These are phyloP conservation scores for Cochlearia excelsa DNA, from an alignment of 345 rosid genomes.

Conservation along the genomic window DNA sequence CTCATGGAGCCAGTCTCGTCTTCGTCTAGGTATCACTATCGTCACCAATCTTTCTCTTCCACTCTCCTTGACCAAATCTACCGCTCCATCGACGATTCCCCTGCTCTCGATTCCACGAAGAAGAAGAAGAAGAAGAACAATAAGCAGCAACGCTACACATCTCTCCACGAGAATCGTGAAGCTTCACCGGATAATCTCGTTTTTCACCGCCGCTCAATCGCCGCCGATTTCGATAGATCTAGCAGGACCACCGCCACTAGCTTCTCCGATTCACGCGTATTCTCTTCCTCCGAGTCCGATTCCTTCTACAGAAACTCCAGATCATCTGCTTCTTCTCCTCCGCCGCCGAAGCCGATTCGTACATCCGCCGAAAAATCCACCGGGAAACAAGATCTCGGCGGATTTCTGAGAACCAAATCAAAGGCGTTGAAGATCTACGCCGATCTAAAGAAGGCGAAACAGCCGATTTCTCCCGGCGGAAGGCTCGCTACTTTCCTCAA, in stretches of 20 bases:
- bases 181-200: constrained; percentile 25
- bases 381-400: constrained; percentile 38
- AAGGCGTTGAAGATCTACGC: constrained; percentile 80
- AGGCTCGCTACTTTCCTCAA: constrained; percentile 73
- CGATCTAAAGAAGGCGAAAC: constrained; percentile 77
- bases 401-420: constrained; percentile 61
- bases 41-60: constrained; percentile 78
- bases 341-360: constrained; percentile 41
- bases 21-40: constrained; percentile 29
- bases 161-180: constrained; percentile 17
- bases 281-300: constrained; percentile 84
- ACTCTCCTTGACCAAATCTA: constrained; percentile 72
- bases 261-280: constrained; percentile 74
- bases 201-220: constrained; percentile 48
- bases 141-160: neutral
- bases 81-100: constrained; percentile 69
- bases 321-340: constrained; percentile 21
- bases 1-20: constrained; percentile 13
- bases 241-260: constrained; percentile 18
- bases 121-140: constrained; percentile 11
- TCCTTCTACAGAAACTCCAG: constrained; percentile 38
- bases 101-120: constrained; percentile 17
- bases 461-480: constrained; percentile 88
- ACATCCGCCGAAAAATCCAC: constrained; percentile 46
- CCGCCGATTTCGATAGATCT: constrained; percentile 39